Evolutionary conservation across 2,329 filamentous ascomycete species (phyloP).

Genomic region (Ceratocystis albifundus): DNA sequence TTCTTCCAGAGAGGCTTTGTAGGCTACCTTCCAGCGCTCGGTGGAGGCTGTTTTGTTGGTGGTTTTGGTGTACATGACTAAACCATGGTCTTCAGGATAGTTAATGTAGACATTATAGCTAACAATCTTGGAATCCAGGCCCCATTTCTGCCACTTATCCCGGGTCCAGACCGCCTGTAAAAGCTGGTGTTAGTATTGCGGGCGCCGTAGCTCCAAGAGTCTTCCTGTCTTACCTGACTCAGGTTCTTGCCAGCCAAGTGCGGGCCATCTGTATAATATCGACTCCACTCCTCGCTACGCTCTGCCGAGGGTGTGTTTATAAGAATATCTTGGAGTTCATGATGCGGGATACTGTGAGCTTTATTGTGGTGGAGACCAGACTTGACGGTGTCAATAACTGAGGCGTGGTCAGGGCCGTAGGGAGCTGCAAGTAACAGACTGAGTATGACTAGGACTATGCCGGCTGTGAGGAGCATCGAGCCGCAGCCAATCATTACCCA

Average conservation of each 20-base stretch:
- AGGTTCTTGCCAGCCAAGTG: conserved; percentile 69
- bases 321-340: conserved; percentile 45
- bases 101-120: conserved; percentile 70
- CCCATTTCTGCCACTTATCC: conserved; percentile 61
- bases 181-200: conserved; percentile 18
- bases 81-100: conserved; percentile 58
- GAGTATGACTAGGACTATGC: neutral
- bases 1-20: conserved; percentile 70
- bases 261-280: conserved; percentile 64
- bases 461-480: neutral
- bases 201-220: neutral
- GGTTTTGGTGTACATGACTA: conserved; percentile 50
- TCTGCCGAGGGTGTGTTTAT: conserved; percentile 47
- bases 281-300: conserved; percentile 57
- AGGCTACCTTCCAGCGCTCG: conserved; percentile 50
- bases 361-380: conserved; percentile 4
- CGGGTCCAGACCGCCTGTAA: conserved; percentile 58
- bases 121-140: conserved; percentile 51
- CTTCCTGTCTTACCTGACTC: conserved; percentile 44
- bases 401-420: conserved; percentile 4
- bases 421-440: conserved; percentile 8
- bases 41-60: conserved; percentile 28
- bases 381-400: conserved; percentile 10
- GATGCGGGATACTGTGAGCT: conserved; percentile 29
- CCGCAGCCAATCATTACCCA: conserved; percentile 10